Percentiles rank a stretch among this genome's conserved stretches.
phyloP scores from a whole-genome alignment of 805 yeast species.

The Candida krabiensis region DNA sequence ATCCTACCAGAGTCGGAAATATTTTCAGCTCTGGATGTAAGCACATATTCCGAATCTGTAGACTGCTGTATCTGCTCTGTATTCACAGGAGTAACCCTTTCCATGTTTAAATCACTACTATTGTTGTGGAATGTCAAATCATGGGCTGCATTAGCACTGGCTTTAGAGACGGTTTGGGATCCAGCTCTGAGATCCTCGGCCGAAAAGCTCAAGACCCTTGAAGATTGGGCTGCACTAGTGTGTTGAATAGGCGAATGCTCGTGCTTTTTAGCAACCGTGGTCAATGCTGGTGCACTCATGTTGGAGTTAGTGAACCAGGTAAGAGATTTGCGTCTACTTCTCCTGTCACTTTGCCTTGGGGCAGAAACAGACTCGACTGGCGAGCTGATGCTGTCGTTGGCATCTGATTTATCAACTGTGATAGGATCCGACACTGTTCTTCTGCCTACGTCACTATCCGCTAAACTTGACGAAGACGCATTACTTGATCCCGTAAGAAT shows the following conservation, averaged over 20 bases:
- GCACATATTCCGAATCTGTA: no score
- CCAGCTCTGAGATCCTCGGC: slow-evolving; percentile 6
- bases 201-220: slow-evolving; percentile 7
- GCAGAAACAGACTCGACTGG: slow-evolving; percentile 1
- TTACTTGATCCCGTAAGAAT: slow-evolving; percentile 9
- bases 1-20: no score
- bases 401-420: slow-evolving; percentile 14
- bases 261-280: background rate
- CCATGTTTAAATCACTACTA: no score
- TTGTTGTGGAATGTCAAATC: no score
- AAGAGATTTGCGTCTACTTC: slow-evolving; percentile 21
- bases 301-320: slow-evolving; percentile 26
- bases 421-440: background rate
- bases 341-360: slow-evolving; percentile 4
- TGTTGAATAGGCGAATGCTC: background rate
- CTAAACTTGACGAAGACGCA: background rate
- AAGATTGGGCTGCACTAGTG: background rate
- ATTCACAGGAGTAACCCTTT: no score
- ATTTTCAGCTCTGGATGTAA: no score
- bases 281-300: slow-evolving; percentile 18
- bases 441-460: background rate
- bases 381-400: slow-evolving; percentile 5
- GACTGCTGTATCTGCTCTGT: no score
- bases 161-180: no score
- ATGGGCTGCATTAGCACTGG: no score